A percentile compares a stretch with the other conserved stretches of the same genome.
Conservation (phyloP, 2,329 filamentous ascomycete species). For the Alternaria longipes region DNA sequence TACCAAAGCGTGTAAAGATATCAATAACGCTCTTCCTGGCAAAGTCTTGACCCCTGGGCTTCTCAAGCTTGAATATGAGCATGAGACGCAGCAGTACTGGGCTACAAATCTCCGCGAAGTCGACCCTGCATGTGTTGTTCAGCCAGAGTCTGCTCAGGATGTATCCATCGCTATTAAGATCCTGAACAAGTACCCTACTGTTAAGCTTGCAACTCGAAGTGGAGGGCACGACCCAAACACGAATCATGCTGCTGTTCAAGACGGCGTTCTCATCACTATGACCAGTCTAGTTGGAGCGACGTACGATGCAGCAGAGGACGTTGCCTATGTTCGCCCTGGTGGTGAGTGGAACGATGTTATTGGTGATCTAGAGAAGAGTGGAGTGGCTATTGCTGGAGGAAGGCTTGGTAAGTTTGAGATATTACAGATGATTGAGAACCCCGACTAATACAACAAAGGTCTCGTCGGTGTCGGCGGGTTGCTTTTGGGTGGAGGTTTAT, state of each 20-base stretch:
- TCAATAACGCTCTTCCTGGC: slow-evolving; percentile 28
- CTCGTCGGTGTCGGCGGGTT: slow-evolving; percentile 36
- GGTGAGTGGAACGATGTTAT: slow-evolving; percentile 55
- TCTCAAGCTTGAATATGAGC: slow-evolving; percentile 27
- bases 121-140: slow-evolving; percentile 39
- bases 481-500: slow-evolving; percentile 33
- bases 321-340: slow-evolving; percentile 53
- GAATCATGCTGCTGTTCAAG: slow-evolving; percentile 46
- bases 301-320: slow-evolving; percentile 44
- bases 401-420: slow-evolving; percentile 25
- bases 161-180: slow-evolving; percentile 35
- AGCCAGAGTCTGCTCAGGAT: slow-evolving; percentile 35
- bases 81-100: slow-evolving; percentile 37
- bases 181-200: slow-evolving; percentile 32
- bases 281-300: slow-evolving; percentile 48
- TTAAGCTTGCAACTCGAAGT: slow-evolving; percentile 38
- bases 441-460: slow-evolving; percentile 16
- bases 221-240: slow-evolving; percentile 52
- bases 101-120: slow-evolving; percentile 26
- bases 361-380: slow-evolving; percentile 43
- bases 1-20: slow-evolving; percentile 29
- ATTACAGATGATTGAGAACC: background rate
- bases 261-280: slow-evolving; percentile 52
- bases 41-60: slow-evolving; percentile 28
- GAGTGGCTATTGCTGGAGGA: slow-evolving; percentile 47